A percentile compares a stretch with the other conserved stretches of the same genome.
Conservation (phyloP, 1,284 basidiomycete genomes). For the Caloboletus firmus region DNA sequence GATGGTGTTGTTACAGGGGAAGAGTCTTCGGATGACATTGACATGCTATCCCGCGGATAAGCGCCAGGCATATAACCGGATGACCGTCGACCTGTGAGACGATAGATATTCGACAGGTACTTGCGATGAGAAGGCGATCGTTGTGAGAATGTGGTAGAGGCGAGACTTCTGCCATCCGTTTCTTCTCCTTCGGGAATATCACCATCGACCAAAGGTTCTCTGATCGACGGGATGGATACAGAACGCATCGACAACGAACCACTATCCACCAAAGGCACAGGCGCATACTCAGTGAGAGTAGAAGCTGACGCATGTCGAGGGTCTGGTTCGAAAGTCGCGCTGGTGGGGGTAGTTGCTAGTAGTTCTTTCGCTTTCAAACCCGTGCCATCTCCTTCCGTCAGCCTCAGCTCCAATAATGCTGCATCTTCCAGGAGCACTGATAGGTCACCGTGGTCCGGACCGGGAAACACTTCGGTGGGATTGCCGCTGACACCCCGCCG, state of each 20-base stretch:
- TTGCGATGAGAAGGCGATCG: conserved; percentile 39
- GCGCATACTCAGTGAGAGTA: conserved; percentile 20
- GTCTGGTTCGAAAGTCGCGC: conserved; percentile 25
- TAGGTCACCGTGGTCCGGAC: conserved; percentile 48
- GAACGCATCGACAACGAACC: conserved; percentile 30
- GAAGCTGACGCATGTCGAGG: conserved; percentile 21
- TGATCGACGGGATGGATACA: conserved; percentile 35
- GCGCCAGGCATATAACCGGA: conserved; percentile 38
- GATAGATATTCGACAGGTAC: conserved; percentile 47
- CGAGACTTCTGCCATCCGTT: conserved; percentile 32
- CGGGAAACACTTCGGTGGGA: conserved; percentile 36
- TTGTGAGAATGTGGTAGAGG: conserved; percentile 35
- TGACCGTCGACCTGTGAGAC: conserved; percentile 41
- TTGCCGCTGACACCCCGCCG: conserved; percentile 26
- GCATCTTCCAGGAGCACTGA: conserved; percentile 50
- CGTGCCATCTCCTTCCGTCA: conserved; percentile 44
- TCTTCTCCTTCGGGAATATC: conserved; percentile 36
- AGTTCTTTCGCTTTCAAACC: conserved; percentile 11
- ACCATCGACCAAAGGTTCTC: conserved; percentile 26
- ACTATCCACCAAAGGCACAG: conserved; percentile 16
- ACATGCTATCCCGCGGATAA: conserved; percentile 49
- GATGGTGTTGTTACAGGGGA: conserved; percentile 48
- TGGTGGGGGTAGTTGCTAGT: conserved; percentile 27
- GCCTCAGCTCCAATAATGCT: conserved; percentile 48
- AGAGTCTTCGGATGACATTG: conserved; percentile 57